Percentiles rank a stretch among this genome's conserved stretches.
Conservation (phyloP, 768 basidiomycete species). For the Hygrophorus russula region DNA sequence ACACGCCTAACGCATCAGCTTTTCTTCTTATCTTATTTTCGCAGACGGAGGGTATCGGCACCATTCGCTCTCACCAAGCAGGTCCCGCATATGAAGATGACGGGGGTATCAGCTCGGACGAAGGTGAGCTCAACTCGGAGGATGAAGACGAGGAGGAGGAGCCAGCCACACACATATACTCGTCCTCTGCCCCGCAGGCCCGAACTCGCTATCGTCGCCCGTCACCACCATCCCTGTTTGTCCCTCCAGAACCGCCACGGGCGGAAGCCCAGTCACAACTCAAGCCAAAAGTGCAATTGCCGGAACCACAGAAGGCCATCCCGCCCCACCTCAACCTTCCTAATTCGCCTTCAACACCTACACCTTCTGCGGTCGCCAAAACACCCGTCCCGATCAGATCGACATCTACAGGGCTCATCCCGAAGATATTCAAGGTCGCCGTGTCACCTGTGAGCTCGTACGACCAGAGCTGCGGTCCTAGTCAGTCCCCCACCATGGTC, state of each 20-base stretch:
- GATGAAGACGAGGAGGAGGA: constrained; percentile 23
- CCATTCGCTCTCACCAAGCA: constrained; percentile 51
- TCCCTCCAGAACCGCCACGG: not conserved
- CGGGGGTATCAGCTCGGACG: constrained; percentile 51
- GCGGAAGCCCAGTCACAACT: not conserved
- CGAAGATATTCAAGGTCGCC: not conserved
- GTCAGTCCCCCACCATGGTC: too few species aligned
- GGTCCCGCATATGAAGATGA: constrained; percentile 63
- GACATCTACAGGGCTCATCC: constrained; percentile 4
- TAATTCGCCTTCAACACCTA: constrained; percentile 2
- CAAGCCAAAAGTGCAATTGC: too few species aligned
- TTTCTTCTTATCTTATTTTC: not conserved
- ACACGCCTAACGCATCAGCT: too few species aligned
- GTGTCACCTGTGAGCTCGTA: not conserved
- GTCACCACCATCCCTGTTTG: constrained; percentile 9
- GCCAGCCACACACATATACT: constrained; percentile 13
- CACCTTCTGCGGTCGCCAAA: not conserved
- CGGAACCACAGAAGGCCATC: not conserved
- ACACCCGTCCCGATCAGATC: constrained; percentile 4
- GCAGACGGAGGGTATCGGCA: constrained; percentile 82
- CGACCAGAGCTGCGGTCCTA: too few species aligned
- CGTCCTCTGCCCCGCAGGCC: not conserved
- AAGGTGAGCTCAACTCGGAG: constrained; percentile 16
- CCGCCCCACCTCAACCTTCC: constrained; percentile 5
- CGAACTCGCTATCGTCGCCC: constrained; percentile 14